Evolutionary conservation across 441 rosid species (phyloP).

Genomic region (Populus hybrid): DNA sequence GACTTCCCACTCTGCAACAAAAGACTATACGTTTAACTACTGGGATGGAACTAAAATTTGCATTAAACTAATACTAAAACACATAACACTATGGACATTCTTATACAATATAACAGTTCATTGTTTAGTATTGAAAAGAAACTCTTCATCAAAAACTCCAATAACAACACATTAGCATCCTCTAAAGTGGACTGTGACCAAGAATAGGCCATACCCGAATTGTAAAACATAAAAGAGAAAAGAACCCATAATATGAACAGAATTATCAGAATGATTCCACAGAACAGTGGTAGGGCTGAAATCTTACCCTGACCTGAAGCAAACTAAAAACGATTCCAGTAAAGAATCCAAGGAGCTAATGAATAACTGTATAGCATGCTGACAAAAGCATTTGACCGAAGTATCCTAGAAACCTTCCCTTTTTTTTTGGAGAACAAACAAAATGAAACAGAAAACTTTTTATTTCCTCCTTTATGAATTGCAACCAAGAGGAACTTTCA

Average conservation of each 20-base stretch:
- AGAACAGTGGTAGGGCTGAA: neutral
- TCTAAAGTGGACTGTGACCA: neutral
- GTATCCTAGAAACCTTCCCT: neutral
- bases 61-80: neutral
- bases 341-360: neutral
- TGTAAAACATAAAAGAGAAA: neutral
- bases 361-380: neutral
- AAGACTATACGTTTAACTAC: constrained; percentile 5
- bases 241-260: neutral
- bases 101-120: too few species aligned
- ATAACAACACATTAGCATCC: neutral
- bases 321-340: neutral
- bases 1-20: constrained; percentile 92
- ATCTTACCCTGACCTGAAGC: neutral
- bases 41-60: constrained; percentile 10
- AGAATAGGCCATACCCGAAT: neutral
- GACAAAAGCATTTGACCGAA: neutral
- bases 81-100: too few species aligned
- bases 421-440: neutral
- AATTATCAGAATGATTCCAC: neutral
- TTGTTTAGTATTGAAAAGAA: neutral
- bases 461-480: too few species aligned
- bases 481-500: too few species aligned
- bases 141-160: neutral
- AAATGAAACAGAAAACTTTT: too few species aligned